phyloP scores from a whole-genome alignment of 257 asterid genomes.

The Rhazya stricta region DNA sequence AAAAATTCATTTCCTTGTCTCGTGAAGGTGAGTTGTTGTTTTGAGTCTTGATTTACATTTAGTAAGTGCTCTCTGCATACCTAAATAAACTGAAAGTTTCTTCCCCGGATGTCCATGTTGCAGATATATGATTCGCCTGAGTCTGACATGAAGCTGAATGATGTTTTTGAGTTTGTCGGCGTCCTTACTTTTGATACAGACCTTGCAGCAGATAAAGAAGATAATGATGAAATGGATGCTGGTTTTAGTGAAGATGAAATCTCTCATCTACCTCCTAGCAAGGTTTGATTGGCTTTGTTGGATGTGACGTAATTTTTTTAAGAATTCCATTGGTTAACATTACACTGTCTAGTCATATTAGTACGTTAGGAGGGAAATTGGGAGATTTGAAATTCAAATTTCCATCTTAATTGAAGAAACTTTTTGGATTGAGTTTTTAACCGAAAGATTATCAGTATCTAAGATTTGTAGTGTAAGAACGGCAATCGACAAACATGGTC shows the following conservation, averaged over 20 bases:
- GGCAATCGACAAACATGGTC: neutral
- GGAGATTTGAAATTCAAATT: too few species aligned
- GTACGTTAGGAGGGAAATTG: too few species aligned
- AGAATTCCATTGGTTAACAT: too few species aligned
- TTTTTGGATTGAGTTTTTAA: too few species aligned
- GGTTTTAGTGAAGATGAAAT: conserved; percentile 48
- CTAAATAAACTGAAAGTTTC: neutral
- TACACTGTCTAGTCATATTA: neutral
- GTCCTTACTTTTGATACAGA: conserved; percentile 68
- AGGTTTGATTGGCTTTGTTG: conserved; percentile 39
- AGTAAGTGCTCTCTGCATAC: neutral
- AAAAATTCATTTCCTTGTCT: conserved; percentile 55
- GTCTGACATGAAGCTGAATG: conserved; percentile 76
- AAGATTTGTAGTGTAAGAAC: neutral
- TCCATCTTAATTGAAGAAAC: too few species aligned
- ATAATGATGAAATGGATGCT: conserved; percentile 34
- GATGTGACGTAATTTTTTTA: neutral
- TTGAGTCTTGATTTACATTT: neutral
- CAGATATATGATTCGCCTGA: conserved; percentile 82
- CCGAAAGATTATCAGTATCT: too few species aligned
- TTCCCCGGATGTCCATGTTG: conserved; percentile 20
- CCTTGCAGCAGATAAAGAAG: conserved; percentile 34
- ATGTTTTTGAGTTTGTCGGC: conserved; percentile 85
- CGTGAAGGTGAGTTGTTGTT: conserved; percentile 53
- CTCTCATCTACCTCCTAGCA: conserved; percentile 49